A percentile compares a stretch with the other conserved stretches of the same genome.
Evolutionary conservation across 768 basidiomycete genomes (phyloP).

Genomic region (Leccinum variicolor): DNA sequence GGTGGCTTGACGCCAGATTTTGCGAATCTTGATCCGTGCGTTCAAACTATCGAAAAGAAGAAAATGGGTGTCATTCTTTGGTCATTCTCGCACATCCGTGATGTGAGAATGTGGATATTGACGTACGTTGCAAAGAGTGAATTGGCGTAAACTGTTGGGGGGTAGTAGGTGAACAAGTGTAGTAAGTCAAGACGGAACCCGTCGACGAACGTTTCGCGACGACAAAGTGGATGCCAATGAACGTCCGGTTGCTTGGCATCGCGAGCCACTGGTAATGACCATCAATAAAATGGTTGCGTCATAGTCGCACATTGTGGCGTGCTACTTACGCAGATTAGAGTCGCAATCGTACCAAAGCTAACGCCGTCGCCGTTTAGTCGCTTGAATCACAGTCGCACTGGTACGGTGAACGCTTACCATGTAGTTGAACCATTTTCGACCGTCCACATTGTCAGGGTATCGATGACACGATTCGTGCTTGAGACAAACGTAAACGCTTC

Average conservation of each 20-base stretch:
- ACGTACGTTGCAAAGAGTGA: conserved; percentile 26
- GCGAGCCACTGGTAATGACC: conserved; percentile 12
- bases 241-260: conserved; percentile 25
- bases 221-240: conserved; percentile 23
- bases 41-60: conserved; percentile 15
- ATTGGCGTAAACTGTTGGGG: conserved; percentile 21
- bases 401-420: conserved; percentile 7
- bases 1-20: not conserved
- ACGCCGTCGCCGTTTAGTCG: not conserved
- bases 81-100: not conserved
- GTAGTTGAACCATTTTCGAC: conserved; percentile 22
- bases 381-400: no score
- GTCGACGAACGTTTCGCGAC: conserved; percentile 20
- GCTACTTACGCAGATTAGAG: conserved; percentile 20
- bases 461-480: conserved; percentile 23
- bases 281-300: not conserved
- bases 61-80: no score
- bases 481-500: not conserved
- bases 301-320: not conserved
- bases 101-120: not conserved
- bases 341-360: conserved; percentile 14
- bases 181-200: not conserved
- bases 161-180: not conserved
- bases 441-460: conserved; percentile 20
- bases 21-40: conserved; percentile 13